Percentiles rank a stretch among this genome's conserved stretches.
Evolutionary conservation across 495 filamentous ascomycete genomes (phyloP).

Genomic region (Penicillium waksmanii): DNA sequence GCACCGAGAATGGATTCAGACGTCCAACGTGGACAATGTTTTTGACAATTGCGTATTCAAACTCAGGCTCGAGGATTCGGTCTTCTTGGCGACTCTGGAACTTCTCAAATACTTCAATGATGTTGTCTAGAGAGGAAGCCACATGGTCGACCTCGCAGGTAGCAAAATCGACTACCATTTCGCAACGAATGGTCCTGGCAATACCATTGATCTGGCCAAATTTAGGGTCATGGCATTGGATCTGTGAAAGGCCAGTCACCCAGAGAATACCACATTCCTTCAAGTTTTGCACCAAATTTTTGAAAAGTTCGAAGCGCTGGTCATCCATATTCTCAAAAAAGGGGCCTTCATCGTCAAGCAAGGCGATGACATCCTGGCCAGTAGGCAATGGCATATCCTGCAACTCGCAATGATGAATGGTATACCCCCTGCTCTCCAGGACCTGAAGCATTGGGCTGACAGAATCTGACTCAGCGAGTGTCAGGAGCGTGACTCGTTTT

Average conservation of each 20-base stretch:
- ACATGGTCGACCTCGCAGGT: conserved; percentile 45
- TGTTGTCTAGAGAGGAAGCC: conserved; percentile 8
- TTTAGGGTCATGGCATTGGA: conserved; percentile 40
- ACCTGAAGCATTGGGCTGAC: no score
- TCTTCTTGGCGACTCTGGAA: conserved; percentile 40
- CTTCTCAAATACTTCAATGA: conserved; percentile 24
- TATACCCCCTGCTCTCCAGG: no score
- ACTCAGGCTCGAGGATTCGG: background rate
- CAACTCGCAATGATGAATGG: no score
- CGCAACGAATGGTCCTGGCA: conserved; percentile 46
- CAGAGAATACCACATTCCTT: conserved; percentile 27
- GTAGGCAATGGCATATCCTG: no score
- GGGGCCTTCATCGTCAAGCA: no score
- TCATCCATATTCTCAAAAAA: conserved; percentile 26
- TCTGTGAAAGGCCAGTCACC: conserved; percentile 40
- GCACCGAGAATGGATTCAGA: conserved; percentile 22
- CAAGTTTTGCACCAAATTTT: conserved; percentile 9
- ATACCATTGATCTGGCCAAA: conserved; percentile 40
- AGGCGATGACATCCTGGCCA: no score
- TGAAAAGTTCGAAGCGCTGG: conserved; percentile 24
- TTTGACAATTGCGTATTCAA: background rate
- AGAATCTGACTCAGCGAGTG: no score
- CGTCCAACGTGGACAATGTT: conserved; percentile 29
- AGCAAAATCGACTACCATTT: conserved; percentile 43
- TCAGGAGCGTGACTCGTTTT: no score